Base-by-base conservation (phyloP, 78 protist genomes). In the Polysphondylium violaceum region DNA sequence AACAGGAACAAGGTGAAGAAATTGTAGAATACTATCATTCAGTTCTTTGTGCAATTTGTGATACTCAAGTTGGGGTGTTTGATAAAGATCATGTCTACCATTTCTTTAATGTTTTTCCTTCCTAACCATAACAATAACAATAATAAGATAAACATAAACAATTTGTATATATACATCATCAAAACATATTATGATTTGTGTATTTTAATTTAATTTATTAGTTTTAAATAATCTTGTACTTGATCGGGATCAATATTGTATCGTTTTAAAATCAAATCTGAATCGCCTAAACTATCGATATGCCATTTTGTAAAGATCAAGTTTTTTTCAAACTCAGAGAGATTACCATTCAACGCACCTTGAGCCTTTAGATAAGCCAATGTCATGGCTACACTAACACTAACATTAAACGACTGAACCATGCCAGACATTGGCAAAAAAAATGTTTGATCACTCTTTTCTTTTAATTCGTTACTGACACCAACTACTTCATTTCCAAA, bases 81-180 rank as follows among this genome's bases (percentile, higher is more conserved):
- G 96, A 94, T 38, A 1, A 77, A n/a, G 94, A 94, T 67, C 92
- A 94, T 35, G 55, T 94, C 50, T 94, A 87, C 67, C 96, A 94
- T 77, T 87, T 94, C 69, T 94, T 87, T 61, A 76, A 88, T 61
- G 92, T 94, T n/a, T 72, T 94, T 25, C 94, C 96, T 25, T 89
- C 94, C 16, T 69, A 87, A 29, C 11, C 53, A 36, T 44, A 64
- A 63, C 16, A 19, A 51, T 14, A 25, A 63, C 3, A 61, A 35
- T 29, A 17, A 19, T 29, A 63, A 31, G 8, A 61, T 17, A 27
- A 61, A 12, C 27, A 2, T 29, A 58, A 27, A 2, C 4, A 58
- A 23, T 27, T 29, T 5, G 9, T 58, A 58, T 19, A 58, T 58
- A 58, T 58, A 58, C 9, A 59, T n/a, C n/a, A n/a, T n/a, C n/a